Base-by-base conservation (phyloP, 2,329 filamentous ascomycete genomes). In the Mycosphaerella arachidis region DNA sequence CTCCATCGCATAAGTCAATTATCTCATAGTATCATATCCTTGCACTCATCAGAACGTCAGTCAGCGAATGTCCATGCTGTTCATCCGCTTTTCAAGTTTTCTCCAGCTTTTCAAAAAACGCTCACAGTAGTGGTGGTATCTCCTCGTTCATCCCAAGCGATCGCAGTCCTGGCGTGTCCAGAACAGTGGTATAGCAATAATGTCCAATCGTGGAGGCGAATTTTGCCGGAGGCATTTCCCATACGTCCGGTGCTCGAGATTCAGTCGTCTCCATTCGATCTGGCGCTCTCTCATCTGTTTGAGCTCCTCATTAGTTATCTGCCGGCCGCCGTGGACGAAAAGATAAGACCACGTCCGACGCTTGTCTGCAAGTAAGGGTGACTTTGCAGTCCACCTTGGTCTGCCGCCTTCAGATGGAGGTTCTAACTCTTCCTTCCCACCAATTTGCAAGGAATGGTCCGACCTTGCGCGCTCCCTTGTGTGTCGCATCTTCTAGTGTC, bases 401-500 rank as follows among this genome's bases (percentile, higher is more conserved):
- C 5, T 18, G 40, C 18, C 4, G 33, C 24, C 24, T 24, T 24
- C 24, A 24, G 24, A 24, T 24, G 24, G 24, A 3, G 24, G 24
- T 24, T 3, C 24, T 24, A 24, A 24, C 3, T 24, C 3, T 24
- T 24, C 24, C 24, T 24, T 24, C 24, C 24, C 24, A 24, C 24
- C 24, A 24, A 2, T 24, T 24, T 24, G 24, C 24, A 3, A 3
- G 3, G 24, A 24, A 24, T 24, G 24, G 24, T 3, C 24, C 24
- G 24, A 24, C 1, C 24, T 24, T 24, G 24, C 3, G 24, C 24
- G 24, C 2, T 24, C 24, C 24, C 24, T 24, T 24, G 24, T 24
- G 24, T 24, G 24, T 24, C 24, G 24, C 24, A 24, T 30, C 53
- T 53, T 56, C 55, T 64, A 79, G 63, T 80, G 77, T 54, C 75